Base-by-base conservation (phyloP, 768 basidiomycete species). In the Tylopilus balloui region DNA sequence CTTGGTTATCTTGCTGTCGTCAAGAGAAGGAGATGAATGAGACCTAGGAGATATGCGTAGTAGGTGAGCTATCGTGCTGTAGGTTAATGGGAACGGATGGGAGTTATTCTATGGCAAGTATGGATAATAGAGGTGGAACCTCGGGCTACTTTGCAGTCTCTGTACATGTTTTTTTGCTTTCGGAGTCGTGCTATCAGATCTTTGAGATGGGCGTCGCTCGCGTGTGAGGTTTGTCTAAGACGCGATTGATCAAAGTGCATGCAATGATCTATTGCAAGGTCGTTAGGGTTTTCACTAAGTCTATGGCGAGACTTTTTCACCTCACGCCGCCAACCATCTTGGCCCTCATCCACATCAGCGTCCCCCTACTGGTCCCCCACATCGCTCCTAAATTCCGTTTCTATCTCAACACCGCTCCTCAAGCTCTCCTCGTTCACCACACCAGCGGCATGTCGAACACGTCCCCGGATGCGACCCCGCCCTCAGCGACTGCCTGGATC, bases 1-100 rank as follows among this genome's bases (percentile, higher is more conserved):
- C 88, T 28, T 93, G 91, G 91, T 69, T 88, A 58, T 85, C 85
- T 41, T 86, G 86, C 52, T 65, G 65, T 46, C 73, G 72, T 40
- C 74, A 77, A 55, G 77, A 78, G 53, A 72, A 65, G 51, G 67
- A 72, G 50, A 69, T 69, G 66, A 68, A 58, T 36, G 66, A 69
- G 53, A 64, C 54, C 9, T 56, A 60, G 47, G 28, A 35, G 20
- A n/a, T 20, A 20, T 31, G 19, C 13, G 4, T 6, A 17, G 27
- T 10, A 31, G 53, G 27, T 54, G 44, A 42, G 50, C 15, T 31
- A 29, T 40, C 24, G 51, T 40, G 39, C 15, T 65, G 62, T 67
- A 58, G 43, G 57, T 48, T 65, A 53, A 23, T 43, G 28, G 23
- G 55, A 51, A 34, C 20, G 55, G 53, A 50, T 10, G 48, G 35